Base-by-base conservation (phyloP, 345 rosid species). In the Kernera saxatilis region DNA sequence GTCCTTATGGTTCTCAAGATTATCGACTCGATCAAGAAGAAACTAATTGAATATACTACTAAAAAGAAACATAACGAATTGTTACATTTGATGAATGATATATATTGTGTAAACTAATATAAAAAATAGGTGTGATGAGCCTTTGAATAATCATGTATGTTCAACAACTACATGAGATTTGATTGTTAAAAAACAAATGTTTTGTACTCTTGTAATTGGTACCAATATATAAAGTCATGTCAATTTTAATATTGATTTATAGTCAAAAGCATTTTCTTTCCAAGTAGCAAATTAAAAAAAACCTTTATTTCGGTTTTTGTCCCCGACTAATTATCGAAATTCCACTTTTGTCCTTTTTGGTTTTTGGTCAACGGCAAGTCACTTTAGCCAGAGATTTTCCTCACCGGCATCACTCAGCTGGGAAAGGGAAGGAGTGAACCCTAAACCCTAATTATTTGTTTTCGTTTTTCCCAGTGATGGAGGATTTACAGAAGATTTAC, bases 1-100 rank as follows among this genome's bases (percentile, higher is more conserved):
- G 92, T 69, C 93, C 96, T 64, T 88, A 88, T 39, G 78, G 87
- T 5, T 81, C 89, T 49, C 84, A 78, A 79, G 95, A 87, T 58
- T 87, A 88, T 49, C 67, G 67, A 19, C 64, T 75, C 50, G 2
- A 17, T 13, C 63, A 50, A 41, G 60, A 67, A 12, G 76, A 55
- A 69, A 12, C 49, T 32, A 45, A 46, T 26, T 44, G 30, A 53
- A 64, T 21, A 23, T 51, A 71, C 12, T 9, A 40, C 14, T 6
- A 2, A 53, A 53, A 48, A 7, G 8, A 13, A 45, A 5, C 11
- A 36, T n/a, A 27, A 70, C 13, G 17, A 48, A 29, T 10, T 53
- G 43, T 50, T 60, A 19, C 23, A 19, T 67, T 13, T 26, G 3
- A 43, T 19, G 23, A 18, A 56, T 35, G 44, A 35, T 35, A 11